Base-by-base conservation (phyloP, 805 yeast species). In the Teunomyces gatunensis region DNA sequence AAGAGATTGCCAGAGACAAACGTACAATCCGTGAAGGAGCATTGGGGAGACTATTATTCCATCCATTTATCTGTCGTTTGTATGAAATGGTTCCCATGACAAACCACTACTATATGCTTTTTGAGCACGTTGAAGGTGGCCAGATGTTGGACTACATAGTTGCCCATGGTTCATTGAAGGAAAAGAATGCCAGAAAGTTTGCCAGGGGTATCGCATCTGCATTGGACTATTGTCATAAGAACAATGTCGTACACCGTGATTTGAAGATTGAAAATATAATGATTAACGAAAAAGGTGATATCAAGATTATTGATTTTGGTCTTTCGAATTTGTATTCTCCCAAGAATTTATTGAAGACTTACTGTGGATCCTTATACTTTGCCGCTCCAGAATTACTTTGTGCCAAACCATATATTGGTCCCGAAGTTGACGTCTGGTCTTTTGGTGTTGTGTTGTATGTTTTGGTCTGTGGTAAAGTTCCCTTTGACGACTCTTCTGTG, bases 391-490 rank as follows among this genome's bases (percentile, higher is more conserved):
- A 94, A 66, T 75, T 94, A 55, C 74, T 94, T 46, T 87, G 88
- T 49, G 99, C 98, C 1, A 83, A 83, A 55, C 97, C 97, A 1
- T 94, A 94, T 60, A 75, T 80, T 32, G 99, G 99, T 0, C 99
- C 99, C 0, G 99, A 94, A 65, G 97, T 94, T 42, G 99, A 94
- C 65, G 85, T 94, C 15, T 94, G 99, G 99, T 89, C 97, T 2
- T 92, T 91, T 74, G 99, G 99, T 54, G 96, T 94, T 28, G 98
- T 94, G 0, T 70, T 94, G 44, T 94, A 89, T 61, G 99, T 94
- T 6, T 74, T 94, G 51, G 97, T 94, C 2, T 91, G 97, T 65
- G 99, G 99, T 47, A 91, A 89, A 64, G 98, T 94, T 11, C 99
- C 99, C 6, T 94, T 94, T 65, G 99, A 94, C 65, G 98, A 94